phyloP scores from a whole-genome alignment of 164 flowering plant genomes.

The Chimonanthus salicifolius region DNA sequence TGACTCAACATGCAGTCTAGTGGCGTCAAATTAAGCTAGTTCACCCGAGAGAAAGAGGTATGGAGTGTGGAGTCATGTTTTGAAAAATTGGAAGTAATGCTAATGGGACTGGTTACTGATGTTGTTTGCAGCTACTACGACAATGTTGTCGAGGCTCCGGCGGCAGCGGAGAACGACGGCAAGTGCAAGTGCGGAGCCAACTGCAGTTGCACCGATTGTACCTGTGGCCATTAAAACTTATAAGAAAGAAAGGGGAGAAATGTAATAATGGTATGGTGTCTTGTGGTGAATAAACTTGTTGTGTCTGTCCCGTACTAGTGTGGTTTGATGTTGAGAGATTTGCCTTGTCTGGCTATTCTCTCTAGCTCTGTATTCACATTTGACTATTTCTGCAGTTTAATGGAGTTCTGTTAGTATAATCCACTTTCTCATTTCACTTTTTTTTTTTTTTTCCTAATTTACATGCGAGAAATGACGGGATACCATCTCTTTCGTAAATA shows the following conservation, averaged over 20 bases:
- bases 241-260: neutral
- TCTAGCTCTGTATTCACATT: slow-evolving; percentile 10
- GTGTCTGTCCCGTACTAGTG: slow-evolving; percentile 6
- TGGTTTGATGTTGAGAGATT: slow-evolving; percentile 1
- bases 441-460: too few species aligned
- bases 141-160: slow-evolving; percentile 23
- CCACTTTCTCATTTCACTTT: neutral
- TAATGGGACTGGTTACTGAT: neutral
- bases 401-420: slow-evolving; percentile 8
- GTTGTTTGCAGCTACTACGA: slow-evolving; percentile 36
- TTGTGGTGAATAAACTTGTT: slow-evolving; percentile 13
- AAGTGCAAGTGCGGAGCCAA: slow-evolving; percentile 66
- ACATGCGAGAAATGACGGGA: too few species aligned
- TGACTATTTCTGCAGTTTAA: slow-evolving; percentile 9
- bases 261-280: slow-evolving; percentile 9
- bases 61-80: neutral
- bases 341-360: slow-evolving; percentile 13
- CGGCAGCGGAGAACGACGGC: slow-evolving; percentile 44
- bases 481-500: neutral
- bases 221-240: slow-evolving; percentile 31
- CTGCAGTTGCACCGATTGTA: slow-evolving; percentile 53
- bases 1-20: too few species aligned
- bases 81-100: neutral
- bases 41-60: neutral
- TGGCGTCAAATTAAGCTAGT: too few species aligned